Conservation (phyloP, 495 filamentous ascomycete genomes). For the Hyaloscypha finlandica region DNA sequence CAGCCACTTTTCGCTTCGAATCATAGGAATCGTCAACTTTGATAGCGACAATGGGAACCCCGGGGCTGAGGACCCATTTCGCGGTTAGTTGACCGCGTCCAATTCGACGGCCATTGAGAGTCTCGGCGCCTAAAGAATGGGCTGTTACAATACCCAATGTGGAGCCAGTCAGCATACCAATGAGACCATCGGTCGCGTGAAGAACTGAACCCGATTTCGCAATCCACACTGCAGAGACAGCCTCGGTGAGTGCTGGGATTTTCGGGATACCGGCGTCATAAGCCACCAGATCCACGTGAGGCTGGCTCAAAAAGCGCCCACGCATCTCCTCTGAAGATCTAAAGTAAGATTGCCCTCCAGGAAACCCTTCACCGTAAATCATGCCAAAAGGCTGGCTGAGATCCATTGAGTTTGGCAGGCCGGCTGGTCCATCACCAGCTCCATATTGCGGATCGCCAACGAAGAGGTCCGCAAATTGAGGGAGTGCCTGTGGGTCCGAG, state of each 20-base stretch:
- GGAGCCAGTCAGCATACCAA: slow-evolving; percentile 83
- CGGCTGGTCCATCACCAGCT: slow-evolving; percentile 72
- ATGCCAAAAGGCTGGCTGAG: slow-evolving; percentile 83
- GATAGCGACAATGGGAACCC: slow-evolving; percentile 87
- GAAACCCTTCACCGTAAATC: slow-evolving; percentile 81
- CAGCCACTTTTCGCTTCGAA: slow-evolving; percentile 61
- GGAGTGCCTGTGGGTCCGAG: slow-evolving; percentile 69
- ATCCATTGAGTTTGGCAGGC: slow-evolving; percentile 83
- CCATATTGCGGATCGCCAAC: slow-evolving; percentile 77
- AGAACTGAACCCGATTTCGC: slow-evolving; percentile 76
- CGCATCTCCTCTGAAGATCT: slow-evolving; percentile 73
- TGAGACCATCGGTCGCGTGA: slow-evolving; percentile 69
- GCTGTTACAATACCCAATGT: slow-evolving; percentile 83
- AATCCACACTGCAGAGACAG: slow-evolving; percentile 84
- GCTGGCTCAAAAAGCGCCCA: slow-evolving; percentile 69
- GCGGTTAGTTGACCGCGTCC: slow-evolving; percentile 76
- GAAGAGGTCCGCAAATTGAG: slow-evolving; percentile 74
- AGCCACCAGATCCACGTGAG: slow-evolving; percentile 44
- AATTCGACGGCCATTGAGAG: slow-evolving; percentile 64
- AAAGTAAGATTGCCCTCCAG: slow-evolving; percentile 76
- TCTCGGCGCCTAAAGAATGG: slow-evolving; percentile 73
- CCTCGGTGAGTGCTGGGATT: slow-evolving; percentile 58
- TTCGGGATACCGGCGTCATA: slow-evolving; percentile 69
- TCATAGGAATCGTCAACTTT: slow-evolving; percentile 82
- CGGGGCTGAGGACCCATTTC: slow-evolving; percentile 86